Evolutionary conservation across 2,329 filamentous ascomycete species (phyloP), one percentile per base, ranked within the genome.

Genomic region (Truncatella angustata): DNA sequence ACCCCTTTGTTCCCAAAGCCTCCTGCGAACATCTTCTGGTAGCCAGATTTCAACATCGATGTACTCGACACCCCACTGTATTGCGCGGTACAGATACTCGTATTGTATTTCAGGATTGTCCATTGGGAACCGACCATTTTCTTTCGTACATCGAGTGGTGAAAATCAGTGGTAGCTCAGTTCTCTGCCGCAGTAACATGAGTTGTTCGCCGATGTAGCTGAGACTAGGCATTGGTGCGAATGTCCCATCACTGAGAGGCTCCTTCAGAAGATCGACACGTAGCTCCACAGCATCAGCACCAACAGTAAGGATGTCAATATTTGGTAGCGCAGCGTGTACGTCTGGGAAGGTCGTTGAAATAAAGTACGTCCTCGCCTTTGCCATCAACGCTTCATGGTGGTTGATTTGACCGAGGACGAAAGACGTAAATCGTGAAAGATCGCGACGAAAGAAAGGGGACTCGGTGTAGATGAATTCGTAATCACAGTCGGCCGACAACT

Each of bases 91-190:
- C n/a, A 95, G 79, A 63, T 94, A 93, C 54, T 85, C 79, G 69
- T 89, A 90, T 67, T 87, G 93, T 39, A 94, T 66, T 12, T 77
- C 74, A 0, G 89, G 88, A 51, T 91, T 82, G 36, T 90, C 85
- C 87, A 92, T 92, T 1, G 90, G 90, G 56, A 94, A 95, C 21
- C 84, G 84, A 28, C 90, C 90, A 63, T 93, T 94, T 64, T 95
- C 90, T 26, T 80, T 83, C 2, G 84, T 90, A 66, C 90, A 94
- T 59, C 91, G 80, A 0, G 88, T 92, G 0, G 91, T 95, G 66
- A 93, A 93, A 52, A 95, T 91, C 65, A 96, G 90, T n/a, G 91
- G 91, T 37, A 96, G 74, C 63, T 95, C 90, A 0, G 90, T 94
- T 56, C 88, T 82, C 68, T 94, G 90, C 21, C 90, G 84, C 55